phyloP scores from a whole-genome alignment of 805 yeast genomes.

The Wickerhamiella bombiphila region DNA sequence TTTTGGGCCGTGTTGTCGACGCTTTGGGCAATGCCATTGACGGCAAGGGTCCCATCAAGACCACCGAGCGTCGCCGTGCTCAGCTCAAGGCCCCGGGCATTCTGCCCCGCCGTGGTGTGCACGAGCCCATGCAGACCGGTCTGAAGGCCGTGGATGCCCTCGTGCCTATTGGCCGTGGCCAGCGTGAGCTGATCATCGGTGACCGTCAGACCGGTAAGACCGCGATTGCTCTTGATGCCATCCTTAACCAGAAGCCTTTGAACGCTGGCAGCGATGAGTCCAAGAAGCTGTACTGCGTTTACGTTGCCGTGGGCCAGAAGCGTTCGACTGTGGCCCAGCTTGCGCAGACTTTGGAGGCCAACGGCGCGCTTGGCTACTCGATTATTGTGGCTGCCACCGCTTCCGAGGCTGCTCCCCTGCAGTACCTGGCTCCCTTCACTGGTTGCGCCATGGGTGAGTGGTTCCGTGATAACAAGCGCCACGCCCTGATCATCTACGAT shows the following conservation, averaged over 20 bases:
- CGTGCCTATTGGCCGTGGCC: constrained; percentile 99
- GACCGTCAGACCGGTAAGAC: constrained; percentile 99
- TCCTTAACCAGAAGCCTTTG: constrained; percentile 98
- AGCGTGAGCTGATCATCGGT: constrained; percentile 99
- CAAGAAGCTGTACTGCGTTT: constrained; percentile 98
- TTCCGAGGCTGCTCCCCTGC: constrained; percentile 99
- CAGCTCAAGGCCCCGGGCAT: constrained; percentile 99
- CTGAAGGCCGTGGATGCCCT: constrained; percentile 97
- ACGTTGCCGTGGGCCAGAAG: constrained; percentile 99
- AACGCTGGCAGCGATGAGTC: constrained; percentile 87
- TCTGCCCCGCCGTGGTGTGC: constrained; percentile 96
- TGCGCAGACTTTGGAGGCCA: constrained; percentile 96
- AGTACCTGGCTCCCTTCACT: constrained; percentile 99
- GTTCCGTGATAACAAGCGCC: constrained; percentile 99
- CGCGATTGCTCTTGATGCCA: constrained; percentile 96
- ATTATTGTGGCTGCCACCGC: constrained; percentile 99
- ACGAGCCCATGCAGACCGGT: constrained; percentile 99
- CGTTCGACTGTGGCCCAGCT: constrained; percentile 99
- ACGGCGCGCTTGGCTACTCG: constrained; percentile 95
- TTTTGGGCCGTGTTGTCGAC: constrained; percentile 98
- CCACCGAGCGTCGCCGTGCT: constrained; percentile 79
- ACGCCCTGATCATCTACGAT: constrained; percentile 92
- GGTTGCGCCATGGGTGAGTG: constrained; percentile 99
- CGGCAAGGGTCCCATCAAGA: constrained; percentile 96
- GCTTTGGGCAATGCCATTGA: constrained; percentile 99